Percentiles rank a stretch among this genome's conserved stretches.
Conservation (phyloP, 257 asterid genomes). For the Pogostemon cablin region DNA sequence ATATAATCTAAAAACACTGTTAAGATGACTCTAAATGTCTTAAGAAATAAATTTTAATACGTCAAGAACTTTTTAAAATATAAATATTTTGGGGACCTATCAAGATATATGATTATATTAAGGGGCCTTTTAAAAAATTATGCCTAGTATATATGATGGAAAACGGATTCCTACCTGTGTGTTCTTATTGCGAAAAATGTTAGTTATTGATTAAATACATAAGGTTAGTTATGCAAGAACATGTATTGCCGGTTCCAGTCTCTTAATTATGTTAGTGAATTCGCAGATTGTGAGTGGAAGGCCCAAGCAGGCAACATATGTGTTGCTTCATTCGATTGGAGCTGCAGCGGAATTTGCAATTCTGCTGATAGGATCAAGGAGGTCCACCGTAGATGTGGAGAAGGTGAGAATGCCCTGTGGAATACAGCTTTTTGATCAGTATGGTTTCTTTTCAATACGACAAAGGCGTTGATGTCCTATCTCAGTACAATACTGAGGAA, state of each 20-base stretch:
- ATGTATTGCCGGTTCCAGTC: neutral
- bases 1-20: too few species aligned
- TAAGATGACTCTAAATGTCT: too few species aligned
- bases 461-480: conserved; percentile 26
- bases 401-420: conserved; percentile 75
- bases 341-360: conserved; percentile 94
- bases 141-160: neutral
- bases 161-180: neutral
- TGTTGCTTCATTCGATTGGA: conserved; percentile 97
- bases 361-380: conserved; percentile 88
- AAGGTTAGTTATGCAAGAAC: too few species aligned
- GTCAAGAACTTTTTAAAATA: too few species aligned
- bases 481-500: conserved; percentile 31
- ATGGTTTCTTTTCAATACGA: neutral
- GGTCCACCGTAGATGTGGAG: conserved; percentile 94
- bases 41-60: too few species aligned
- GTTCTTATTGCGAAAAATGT: neutral
- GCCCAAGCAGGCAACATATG: conserved; percentile 97
- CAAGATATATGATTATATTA: too few species aligned
- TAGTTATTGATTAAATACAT: too few species aligned
- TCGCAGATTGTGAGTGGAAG: conserved; percentile 95
- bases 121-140: too few species aligned
- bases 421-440: conserved; percentile 50
- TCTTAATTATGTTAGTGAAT: conserved; percentile 17
- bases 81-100: too few species aligned